Evolutionary conservation across 495 filamentous ascomycete species (phyloP).

Genomic region (Penicillium antarcticum): DNA sequence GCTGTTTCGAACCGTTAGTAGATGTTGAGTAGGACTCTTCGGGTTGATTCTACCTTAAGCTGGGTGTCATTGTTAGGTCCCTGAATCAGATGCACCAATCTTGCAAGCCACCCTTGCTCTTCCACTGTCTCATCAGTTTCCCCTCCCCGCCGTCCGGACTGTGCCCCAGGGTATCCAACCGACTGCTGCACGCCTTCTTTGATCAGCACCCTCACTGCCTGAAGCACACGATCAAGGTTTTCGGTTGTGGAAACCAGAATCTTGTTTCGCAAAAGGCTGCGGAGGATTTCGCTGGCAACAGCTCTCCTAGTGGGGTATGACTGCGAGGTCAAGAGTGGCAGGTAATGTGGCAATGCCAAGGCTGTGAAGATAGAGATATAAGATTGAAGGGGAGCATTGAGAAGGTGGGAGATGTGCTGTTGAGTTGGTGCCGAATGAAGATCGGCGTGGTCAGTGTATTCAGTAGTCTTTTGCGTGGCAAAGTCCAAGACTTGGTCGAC

Average conservation of each 20-base stretch:
- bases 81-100: conserved; percentile 84
- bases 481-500: conserved; percentile 92
- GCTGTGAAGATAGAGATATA: conserved; percentile 94
- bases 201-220: conserved; percentile 83
- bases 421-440: conserved; percentile 85
- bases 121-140: conserved; percentile 96
- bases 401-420: conserved; percentile 80
- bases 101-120: conserved; percentile 93
- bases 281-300: conserved; percentile 82
- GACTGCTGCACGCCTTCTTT: conserved; percentile 87
- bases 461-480: conserved; percentile 80
- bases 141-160: conserved; percentile 57
- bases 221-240: conserved; percentile 84
- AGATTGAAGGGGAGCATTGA: conserved; percentile 81
- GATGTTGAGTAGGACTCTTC: neutral
- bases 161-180: conserved; percentile 75
- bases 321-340: conserved; percentile 85
- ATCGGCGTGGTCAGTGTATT: conserved; percentile 90
- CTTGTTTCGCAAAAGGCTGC: conserved; percentile 73
- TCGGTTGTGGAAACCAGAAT: conserved; percentile 70
- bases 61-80: conserved; percentile 87
- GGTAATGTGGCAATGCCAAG: conserved; percentile 82
- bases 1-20: conserved; percentile 40
- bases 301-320: conserved; percentile 90
- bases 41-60: conserved; percentile 58